Evolutionary conservation across 805 yeast genomes (phyloP).

Genomic region (Candida ponderosae): DNA sequence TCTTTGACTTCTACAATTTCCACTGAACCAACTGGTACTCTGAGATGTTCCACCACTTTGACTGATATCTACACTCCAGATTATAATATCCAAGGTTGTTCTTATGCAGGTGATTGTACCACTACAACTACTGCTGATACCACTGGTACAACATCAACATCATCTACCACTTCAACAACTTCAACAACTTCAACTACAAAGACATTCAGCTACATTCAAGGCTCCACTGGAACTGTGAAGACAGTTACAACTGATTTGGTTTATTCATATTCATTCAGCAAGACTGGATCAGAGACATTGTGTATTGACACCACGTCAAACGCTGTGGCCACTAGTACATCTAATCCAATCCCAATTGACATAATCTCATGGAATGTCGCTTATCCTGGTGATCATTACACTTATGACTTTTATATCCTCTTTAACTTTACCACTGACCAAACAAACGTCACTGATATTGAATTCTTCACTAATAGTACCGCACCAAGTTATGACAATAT

Average conservation of each 20-base stretch:
- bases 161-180: not conserved
- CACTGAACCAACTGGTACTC: slow-evolving; percentile 21
- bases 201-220: not conserved
- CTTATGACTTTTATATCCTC: slow-evolving; percentile 1
- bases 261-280: not conserved
- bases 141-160: not conserved
- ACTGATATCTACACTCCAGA: not conserved
- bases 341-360: slow-evolving; percentile 1
- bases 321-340: slow-evolving; percentile 1
- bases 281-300: slow-evolving; percentile 4
- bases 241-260: slow-evolving; percentile 10
- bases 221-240: slow-evolving; percentile 2
- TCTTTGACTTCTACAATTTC: not conserved
- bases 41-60: slow-evolving; percentile 11
- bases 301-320: slow-evolving; percentile 3
- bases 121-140: slow-evolving; percentile 1
- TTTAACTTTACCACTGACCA: slow-evolving; percentile 12
- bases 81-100: not conserved
- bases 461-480: slow-evolving; percentile 4
- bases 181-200: not conserved
- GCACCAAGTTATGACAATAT: not conserved
- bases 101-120: slow-evolving; percentile 4
- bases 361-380: not conserved
- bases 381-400: not conserved
- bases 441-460: slow-evolving; percentile 10